Evolutionary conservation across 441 rosid species (phyloP), one percentile per base, ranked within the genome.

Genomic region (Theobroma grandiflorum): DNA sequence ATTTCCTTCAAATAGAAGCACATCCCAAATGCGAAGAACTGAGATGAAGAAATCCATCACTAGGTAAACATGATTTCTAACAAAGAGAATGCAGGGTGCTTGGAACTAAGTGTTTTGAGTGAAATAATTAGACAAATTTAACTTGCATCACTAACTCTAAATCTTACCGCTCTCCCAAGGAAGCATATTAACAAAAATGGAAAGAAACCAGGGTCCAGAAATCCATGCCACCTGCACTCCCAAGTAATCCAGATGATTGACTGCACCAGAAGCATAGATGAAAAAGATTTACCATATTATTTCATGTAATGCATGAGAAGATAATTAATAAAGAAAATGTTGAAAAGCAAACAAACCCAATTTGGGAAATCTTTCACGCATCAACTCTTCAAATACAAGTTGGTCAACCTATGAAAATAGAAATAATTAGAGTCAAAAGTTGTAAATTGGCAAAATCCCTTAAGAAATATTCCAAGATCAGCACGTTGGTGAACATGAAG

Each of bases 211-310:
- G 70, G 97, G 91, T 78, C 88, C 91, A 71, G 91, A 87, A 57
- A 91, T 87, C 97, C 97, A 93, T 58, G 97, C 83, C 78, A 90
- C 94, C 89, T 93, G 97, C 87, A 93, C 97, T 90, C 97, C 95
- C 89, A 93, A 90, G 93, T 88, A 91, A 88, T 93, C 95, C 90
- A 93, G 91, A 93, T 91, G 97, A 85, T 90, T 87, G 86, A 90
- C 97, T 93, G 94, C 95, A 90, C 78, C 90, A 87, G 83, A 83
- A 87, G 88, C 81, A 89, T 79, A 82, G 80, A 84, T 80, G 79
- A 83, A 81, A 86, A 84, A 86, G 78, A 81, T 84, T 85, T 75
- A 86, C 76, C 77, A 79, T 76, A 76, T 40, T 81, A 84, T 63
- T 83, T 84, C 71, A 78, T 84, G 53, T 50, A 82, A 72, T 18